Evolutionary conservation across 2,329 filamentous ascomycete genomes (phyloP), one percentile per base, ranked within the genome.

Genomic region (Lecanicillium sp.): DNA sequence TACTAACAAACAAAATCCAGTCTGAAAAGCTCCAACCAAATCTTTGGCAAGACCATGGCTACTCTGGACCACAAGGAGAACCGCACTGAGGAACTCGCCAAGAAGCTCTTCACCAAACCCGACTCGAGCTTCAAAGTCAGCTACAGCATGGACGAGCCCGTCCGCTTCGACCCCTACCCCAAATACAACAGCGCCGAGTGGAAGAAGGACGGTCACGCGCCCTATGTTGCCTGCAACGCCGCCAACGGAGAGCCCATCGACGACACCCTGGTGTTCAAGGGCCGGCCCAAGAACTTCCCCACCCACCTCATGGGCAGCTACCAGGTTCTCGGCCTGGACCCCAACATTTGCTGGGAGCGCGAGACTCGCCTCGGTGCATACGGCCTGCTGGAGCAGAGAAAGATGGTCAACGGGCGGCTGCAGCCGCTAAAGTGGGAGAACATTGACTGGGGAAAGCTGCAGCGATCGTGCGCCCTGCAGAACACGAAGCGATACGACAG

Each of bases 391-490:
- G 69, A 75, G 21, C 67, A 71, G 49, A 65, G 65, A 49, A 73
- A 76, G 44, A 71, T 75, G 45, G 66, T 72, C 3, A 64, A 62
- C 52, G 63, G 60, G 11, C 58, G 63, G 35, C 52, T 54, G 4
- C 65, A 63, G 51, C 61, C 51, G 26, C 63, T 79, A 7, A 68
- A 81, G 19, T 90, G 85, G 83, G 70, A 77, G 23, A 68, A 71
- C 21, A 76, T 89, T 26, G 74, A 79, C 53, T 93, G 87, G 87
- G 83, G 83, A 12, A 66, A 75, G 26, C 68, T 91, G 15, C 86
- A 91, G 61, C 69, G 79, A 44, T 66, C 76, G 23, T 93, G 87
- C 58, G 62, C 82, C 1, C 65, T 75, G 54, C 74, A 70, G 55
- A 94, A 94, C 64, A 71, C 76, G 49, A 75, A 77, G 30, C 79